A percentile compares a stretch with the other conserved stretches of the same genome.
phyloP scores from a whole-genome alignment of 345 rosid genomes.

The Bruguiera sexangula region DNA sequence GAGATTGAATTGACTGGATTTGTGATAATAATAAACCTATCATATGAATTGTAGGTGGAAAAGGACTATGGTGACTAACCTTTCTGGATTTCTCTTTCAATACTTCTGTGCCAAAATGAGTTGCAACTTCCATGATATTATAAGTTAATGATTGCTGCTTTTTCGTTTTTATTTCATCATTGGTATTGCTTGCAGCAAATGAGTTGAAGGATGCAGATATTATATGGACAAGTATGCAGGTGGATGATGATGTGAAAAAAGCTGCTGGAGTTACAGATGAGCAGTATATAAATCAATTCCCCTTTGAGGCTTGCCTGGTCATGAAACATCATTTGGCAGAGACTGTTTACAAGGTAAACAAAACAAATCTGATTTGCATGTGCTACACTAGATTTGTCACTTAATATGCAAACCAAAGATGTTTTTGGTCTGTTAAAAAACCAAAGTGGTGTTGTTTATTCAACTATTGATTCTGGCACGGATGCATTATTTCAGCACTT shows the following conservation, averaged over 20 bases:
- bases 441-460: neutral
- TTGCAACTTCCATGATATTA: neutral
- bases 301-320: conserved; percentile 91
- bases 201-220: conserved; percentile 83
- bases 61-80: neutral
- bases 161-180: neutral
- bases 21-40: neutral
- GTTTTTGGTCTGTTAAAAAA: conserved; percentile 3
- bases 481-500: neutral
- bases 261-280: conserved; percentile 68
- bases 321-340: conserved; percentile 99
- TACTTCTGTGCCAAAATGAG: neutral
- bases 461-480: neutral
- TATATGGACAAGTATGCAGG: conserved; percentile 88
- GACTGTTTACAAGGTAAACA: conserved; percentile 70
- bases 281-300: conserved; percentile 81
- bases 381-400: conserved; percentile 1
- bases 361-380: conserved; percentile 1
- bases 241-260: conserved; percentile 74
- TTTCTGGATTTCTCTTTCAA: neutral
- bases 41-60: too few relatives aligned
- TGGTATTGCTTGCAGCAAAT: conserved; percentile 45
- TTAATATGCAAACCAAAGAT: neutral
- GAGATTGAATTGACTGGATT: neutral
- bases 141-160: neutral